Conservation (phyloP, 2,329 filamentous ascomycete genomes). For the Talaromyces funiculosus region DNA sequence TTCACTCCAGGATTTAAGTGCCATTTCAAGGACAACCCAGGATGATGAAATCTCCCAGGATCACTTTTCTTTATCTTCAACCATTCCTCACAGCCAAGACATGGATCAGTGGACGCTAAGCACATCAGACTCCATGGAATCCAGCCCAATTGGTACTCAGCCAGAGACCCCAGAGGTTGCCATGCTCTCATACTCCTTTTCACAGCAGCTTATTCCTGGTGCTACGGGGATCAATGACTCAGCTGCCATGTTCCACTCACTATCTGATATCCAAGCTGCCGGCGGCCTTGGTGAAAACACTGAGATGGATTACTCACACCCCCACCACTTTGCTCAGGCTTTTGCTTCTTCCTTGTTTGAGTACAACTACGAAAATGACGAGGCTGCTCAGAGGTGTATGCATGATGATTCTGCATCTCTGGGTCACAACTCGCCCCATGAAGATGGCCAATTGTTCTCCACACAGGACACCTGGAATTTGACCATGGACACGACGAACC, state of each 20-base stretch:
- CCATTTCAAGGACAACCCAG: conserved; percentile 35
- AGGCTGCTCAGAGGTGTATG: conserved; percentile 27
- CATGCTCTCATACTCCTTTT: conserved; percentile 39
- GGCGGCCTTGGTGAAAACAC: conserved; percentile 33
- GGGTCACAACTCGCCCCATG: conserved; percentile 34
- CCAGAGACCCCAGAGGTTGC: conserved; percentile 37
- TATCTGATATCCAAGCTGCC: conserved; percentile 35
- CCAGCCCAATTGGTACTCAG: conserved; percentile 32
- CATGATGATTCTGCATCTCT: conserved; percentile 34
- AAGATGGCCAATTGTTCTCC: conserved; percentile 29
- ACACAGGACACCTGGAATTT: conserved; percentile 31
- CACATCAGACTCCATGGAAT: conserved; percentile 36
- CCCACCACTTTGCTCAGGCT: conserved; percentile 32
- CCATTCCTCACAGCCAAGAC: conserved; percentile 31
- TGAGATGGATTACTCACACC: conserved; percentile 32
- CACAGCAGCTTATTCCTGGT: conserved; percentile 36
- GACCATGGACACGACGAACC: conserved; percentile 29
- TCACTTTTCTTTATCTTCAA: conserved; percentile 39
- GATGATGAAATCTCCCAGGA: conserved; percentile 41
- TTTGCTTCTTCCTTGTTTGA: conserved; percentile 34
- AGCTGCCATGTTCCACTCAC: conserved; percentile 34
- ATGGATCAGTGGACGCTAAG: conserved; percentile 36
- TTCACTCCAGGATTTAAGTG: conserved; percentile 33
- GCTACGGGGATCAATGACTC: conserved; percentile 28
- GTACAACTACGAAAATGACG: conserved; percentile 39